Evolutionary conservation across 2,329 filamentous ascomycete species (phyloP).

Genomic region (Tolypocladium endophyticum): DNA sequence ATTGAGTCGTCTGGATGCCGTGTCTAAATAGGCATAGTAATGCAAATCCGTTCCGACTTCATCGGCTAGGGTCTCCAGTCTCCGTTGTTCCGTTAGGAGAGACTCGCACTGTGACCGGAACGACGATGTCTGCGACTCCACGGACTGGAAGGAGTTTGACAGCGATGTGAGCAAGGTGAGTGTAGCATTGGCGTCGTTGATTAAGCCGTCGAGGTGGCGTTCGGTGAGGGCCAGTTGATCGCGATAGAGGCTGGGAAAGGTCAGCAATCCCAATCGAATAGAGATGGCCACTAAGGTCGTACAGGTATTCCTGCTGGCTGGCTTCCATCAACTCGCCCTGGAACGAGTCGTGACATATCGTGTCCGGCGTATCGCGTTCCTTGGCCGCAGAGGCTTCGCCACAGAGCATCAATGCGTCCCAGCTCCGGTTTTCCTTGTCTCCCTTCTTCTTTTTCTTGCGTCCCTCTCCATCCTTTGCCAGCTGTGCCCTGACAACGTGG

Average conservation of each 20-base stretch:
- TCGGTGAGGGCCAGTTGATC: constrained; percentile 75
- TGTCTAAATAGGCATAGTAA: constrained; percentile 90
- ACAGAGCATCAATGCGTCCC: constrained; percentile 37
- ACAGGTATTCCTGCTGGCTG: constrained; percentile 79
- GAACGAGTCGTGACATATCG: constrained; percentile 23
- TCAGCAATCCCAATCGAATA: constrained; percentile 15
- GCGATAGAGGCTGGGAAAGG: constrained; percentile 51
- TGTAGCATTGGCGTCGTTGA: constrained; percentile 66
- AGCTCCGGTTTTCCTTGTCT: constrained; percentile 31
- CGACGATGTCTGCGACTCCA: constrained; percentile 83
- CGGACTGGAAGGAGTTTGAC: constrained; percentile 75
- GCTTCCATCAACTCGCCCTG: constrained; percentile 64
- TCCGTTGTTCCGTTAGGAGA: constrained; percentile 69
- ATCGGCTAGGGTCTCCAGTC: constrained; percentile 68
- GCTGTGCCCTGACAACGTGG: constrained; percentile 46
- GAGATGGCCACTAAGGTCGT: constrained; percentile 20
- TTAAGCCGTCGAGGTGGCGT: constrained; percentile 68
- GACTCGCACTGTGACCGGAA: constrained; percentile 91
- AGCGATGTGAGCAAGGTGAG: constrained; percentile 67
- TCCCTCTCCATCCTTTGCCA: constrained; percentile 36
- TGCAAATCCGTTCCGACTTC: constrained; percentile 83
- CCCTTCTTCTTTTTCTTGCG: constrained; percentile 25
- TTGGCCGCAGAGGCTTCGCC: constrained; percentile 3
- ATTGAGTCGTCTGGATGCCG: constrained; percentile 80
- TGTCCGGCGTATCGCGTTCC: constrained; percentile 13